A percentile compares a stretch with the other conserved stretches of the same genome.
Evolutionary conservation across 176 grass and related monocot species (phyloP).

Genomic region (Zea luxurians): DNA sequence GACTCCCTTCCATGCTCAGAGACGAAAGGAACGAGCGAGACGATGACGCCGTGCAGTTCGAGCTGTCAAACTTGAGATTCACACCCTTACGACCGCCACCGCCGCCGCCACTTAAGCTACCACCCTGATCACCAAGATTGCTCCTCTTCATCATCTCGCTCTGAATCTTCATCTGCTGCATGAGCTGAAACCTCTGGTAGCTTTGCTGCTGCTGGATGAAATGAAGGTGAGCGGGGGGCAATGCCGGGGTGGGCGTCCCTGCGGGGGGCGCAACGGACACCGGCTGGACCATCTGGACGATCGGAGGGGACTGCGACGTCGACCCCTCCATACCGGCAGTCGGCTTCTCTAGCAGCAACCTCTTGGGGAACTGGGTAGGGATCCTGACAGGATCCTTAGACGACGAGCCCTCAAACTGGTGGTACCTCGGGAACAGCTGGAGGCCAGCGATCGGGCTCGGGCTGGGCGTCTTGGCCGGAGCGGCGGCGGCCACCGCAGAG

Average conservation of each 20-base stretch:
- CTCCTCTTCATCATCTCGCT: constrained; percentile 71
- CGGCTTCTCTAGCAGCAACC: constrained; percentile 57
- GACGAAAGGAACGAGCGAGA: constrained; percentile 82
- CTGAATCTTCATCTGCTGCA: constrained; percentile 92
- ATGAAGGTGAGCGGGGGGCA: constrained; percentile 63
- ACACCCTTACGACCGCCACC: constrained; percentile 37
- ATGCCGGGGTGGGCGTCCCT: constrained; percentile 20
- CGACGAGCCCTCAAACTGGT: constrained; percentile 52
- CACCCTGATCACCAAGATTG: constrained; percentile 44
- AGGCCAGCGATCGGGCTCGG: constrained; percentile 46
- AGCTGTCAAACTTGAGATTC: constrained; percentile 78
- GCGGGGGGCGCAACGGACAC: constrained; percentile 46
- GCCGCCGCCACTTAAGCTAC: background rate
- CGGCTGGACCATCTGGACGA: constrained; percentile 48
- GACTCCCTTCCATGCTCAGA: constrained; percentile 87
- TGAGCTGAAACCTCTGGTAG: constrained; percentile 79
- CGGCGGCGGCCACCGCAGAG: constrained; percentile 11
- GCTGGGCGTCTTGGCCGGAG: constrained; percentile 14
- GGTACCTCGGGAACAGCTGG: constrained; percentile 64
- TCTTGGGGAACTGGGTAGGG: constrained; percentile 56
- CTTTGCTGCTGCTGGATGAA: constrained; percentile 87
- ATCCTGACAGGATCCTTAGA: constrained; percentile 54
- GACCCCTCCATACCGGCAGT: constrained; percentile 12
- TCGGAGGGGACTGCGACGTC: background rate
- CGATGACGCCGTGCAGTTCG: constrained; percentile 73